These are phyloP conservation scores for Fusarium lateritium DNA, from an alignment of 2,329 filamentous ascomycete species.

Conservation along the genomic window DNA sequence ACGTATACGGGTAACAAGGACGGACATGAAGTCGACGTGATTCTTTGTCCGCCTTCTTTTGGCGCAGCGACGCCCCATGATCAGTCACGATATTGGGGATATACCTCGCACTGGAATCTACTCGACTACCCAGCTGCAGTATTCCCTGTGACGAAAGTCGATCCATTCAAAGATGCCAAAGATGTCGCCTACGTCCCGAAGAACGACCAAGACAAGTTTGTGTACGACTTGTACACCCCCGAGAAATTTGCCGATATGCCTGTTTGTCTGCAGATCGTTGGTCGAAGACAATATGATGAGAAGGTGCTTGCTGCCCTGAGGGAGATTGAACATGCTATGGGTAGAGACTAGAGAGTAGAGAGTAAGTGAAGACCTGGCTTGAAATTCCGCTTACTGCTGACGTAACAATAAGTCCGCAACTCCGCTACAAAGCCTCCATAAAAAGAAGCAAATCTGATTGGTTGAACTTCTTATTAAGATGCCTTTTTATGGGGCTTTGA, in stretches of 20 bases:
- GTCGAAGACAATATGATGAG: slow-evolving; percentile 51
- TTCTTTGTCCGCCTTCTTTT: slow-evolving; percentile 72
- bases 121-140: slow-evolving; percentile 75
- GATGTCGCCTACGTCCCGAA: slow-evolving; percentile 47
- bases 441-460: too few species aligned
- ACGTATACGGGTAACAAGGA: slow-evolving; percentile 51
- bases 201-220: slow-evolving; percentile 49
- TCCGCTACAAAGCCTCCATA: neutral
- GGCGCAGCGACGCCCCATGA: slow-evolving; percentile 64
- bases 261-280: slow-evolving; percentile 50
- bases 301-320: slow-evolving; percentile 50
- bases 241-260: slow-evolving; percentile 48
- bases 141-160: slow-evolving; percentile 67
- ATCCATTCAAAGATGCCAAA: slow-evolving; percentile 46
- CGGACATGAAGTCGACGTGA: slow-evolving; percentile 66
- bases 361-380: slow-evolving; percentile 5
- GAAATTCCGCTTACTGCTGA: neutral
- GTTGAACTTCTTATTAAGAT: too few species aligned
- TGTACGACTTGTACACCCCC: slow-evolving; percentile 49
- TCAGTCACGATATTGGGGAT: slow-evolving; percentile 69
- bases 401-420: neutral
- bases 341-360: slow-evolving; percentile 37
- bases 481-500: too few species aligned
- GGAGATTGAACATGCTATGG: slow-evolving; percentile 47
- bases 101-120: slow-evolving; percentile 78